Evolutionary conservation across 2,329 filamentous ascomycete genomes (phyloP).

Genomic region (Venturia oleaginea): DNA sequence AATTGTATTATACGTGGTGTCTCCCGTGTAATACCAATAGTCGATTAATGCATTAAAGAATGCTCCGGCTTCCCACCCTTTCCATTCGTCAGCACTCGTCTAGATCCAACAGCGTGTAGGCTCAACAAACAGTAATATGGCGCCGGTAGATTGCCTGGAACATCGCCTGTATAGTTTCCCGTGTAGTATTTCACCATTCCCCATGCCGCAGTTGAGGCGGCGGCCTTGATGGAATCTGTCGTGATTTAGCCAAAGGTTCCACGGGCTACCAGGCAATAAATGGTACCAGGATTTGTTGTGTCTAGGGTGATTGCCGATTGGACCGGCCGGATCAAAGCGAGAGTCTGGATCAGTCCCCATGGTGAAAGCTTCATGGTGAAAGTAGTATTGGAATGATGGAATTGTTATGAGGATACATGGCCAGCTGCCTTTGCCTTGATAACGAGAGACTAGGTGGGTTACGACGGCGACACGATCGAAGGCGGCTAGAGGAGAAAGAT

Average conservation of each 20-base stretch:
- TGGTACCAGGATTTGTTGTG: background rate
- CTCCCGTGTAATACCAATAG: constrained; percentile 36
- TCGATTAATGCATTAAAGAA: constrained; percentile 33
- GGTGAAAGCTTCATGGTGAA: constrained; percentile 2
- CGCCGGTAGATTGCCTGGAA: constrained; percentile 44
- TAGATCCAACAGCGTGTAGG: constrained; percentile 44
- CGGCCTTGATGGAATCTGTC: constrained; percentile 52
- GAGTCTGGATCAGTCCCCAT: background rate
- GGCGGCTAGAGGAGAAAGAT: background rate
- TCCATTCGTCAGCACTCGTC: constrained; percentile 21
- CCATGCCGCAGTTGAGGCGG: constrained; percentile 52
- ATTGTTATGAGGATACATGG: background rate
- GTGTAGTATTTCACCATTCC: constrained; percentile 57
- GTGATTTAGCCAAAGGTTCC: background rate
- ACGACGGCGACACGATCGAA: background rate
- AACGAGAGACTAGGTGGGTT: background rate
- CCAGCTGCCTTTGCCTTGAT: background rate
- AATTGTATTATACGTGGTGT: constrained; percentile 32
- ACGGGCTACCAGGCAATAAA: too few species aligned
- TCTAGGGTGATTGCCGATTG: constrained; percentile 13
- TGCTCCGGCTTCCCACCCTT: constrained; percentile 33
- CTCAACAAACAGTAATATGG: constrained; percentile 45
- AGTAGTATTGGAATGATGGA: background rate
- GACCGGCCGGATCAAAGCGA: background rate
- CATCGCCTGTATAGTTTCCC: constrained; percentile 21